Base-by-base conservation (phyloP, 306 rosid genomes). In the Pterocarpus macrocarpus region DNA sequence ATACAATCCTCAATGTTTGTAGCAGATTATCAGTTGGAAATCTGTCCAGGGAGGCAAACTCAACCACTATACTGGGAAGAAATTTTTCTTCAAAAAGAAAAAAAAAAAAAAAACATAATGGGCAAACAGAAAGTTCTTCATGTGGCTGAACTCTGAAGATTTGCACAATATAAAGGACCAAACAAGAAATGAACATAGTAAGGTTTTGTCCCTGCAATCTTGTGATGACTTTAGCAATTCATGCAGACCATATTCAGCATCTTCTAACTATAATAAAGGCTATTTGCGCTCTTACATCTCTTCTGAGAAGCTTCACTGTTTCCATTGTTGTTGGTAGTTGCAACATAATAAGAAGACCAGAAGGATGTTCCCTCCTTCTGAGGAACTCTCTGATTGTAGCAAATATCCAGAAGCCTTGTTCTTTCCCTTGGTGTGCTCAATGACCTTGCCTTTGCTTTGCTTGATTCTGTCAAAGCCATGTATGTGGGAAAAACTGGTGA, bases 371-470 rank as follows among this genome's bases (percentile, higher is more conserved):
- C 75, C 1, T 82, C 82, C 11, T 66, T 65, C 0, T 73, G 85
- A 36, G 75, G 76, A 45, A 66, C 80, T 67, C 62, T 80, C 34
- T 61, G 82, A 81, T 74, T 64, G 41, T 81, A 77, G 75, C 50
- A 77, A 49, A 85, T 44, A 69, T 88, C 92, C 41, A 83, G 57
- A 56, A 79, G 85, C 47, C 83, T 82, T 61, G 84, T 79, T 72
- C 97, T 85, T 80, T 87, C 92, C 85, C 83, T 90, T 41, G 97
- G 94, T 53, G 90, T 88, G 80, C 96, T 92, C 83, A 82, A 82
- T 33, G 97, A 88, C 76, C 94, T 87, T 14, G 85, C 86, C 81
- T 87, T 91, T 43, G 88, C 97, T 84, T 79, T 88, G 34, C 87
- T 89, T 14, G 97, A 92, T 71, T 89, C 90, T 33, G 92, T 83